Evolutionary conservation across 2,329 filamentous ascomycete species (phyloP).

Genomic region (Fusarium odoratissimum): DNA sequence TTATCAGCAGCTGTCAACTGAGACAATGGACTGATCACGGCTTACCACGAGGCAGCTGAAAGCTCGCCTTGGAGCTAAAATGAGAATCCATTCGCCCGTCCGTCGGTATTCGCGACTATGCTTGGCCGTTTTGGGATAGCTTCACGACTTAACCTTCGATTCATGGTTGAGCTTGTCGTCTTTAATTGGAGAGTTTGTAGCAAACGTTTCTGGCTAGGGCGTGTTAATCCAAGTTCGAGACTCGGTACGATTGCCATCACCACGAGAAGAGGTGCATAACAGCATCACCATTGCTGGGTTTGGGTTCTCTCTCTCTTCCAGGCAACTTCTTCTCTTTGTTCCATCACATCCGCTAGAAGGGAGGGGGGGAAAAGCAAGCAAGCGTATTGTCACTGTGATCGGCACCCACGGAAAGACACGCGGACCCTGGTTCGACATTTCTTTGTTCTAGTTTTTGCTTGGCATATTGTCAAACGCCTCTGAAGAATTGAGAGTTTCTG

Average conservation of each 20-base stretch:
- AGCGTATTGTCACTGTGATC: constrained; percentile 3
- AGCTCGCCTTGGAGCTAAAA: neutral
- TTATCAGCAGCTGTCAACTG: neutral
- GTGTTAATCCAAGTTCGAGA: constrained; percentile 8
- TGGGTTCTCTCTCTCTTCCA: neutral
- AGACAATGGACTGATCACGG: neutral
- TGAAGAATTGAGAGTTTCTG: constrained; percentile 10
- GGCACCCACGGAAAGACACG: neutral
- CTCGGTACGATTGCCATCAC: constrained; percentile 9
- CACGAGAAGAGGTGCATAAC: constrained; percentile 3
- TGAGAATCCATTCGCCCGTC: neutral
- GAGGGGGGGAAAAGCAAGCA: neutral
- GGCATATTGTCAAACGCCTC: constrained; percentile 5
- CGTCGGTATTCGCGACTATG: constrained; percentile 19
- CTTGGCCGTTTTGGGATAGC: constrained; percentile 17
- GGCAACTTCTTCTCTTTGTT: neutral
- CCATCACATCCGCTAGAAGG: neutral
- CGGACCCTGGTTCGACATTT: neutral
- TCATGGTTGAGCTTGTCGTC: neutral
- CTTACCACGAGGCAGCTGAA: constrained; percentile 1
- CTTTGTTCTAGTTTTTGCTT: constrained; percentile 19
- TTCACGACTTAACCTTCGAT: constrained; percentile 18
- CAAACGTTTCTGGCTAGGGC: constrained; percentile 11
- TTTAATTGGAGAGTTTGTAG: constrained; percentile 21
- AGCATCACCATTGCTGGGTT: neutral